Percentiles rank a stretch among this genome's conserved stretches.
Conservation (phyloP, 306 rosid genomes). For the Sesbania bispinosa region DNA sequence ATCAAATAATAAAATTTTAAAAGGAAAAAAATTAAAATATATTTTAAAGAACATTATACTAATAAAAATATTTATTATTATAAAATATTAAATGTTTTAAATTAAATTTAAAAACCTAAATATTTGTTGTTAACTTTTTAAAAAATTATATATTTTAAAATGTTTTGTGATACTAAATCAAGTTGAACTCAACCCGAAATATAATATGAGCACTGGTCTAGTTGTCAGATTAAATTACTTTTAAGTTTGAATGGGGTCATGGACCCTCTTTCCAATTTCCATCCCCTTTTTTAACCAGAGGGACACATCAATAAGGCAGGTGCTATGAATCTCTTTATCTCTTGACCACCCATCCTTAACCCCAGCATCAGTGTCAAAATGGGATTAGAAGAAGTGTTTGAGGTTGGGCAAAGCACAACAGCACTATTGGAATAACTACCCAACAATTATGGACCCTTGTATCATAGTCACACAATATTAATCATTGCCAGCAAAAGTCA, state of each 20-base stretch:
- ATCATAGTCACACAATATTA: slow-evolving; percentile 21
- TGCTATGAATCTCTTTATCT: not conserved
- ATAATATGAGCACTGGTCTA: not conserved
- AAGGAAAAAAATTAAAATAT: not conserved
- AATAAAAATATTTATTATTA: not conserved
- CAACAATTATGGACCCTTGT: slow-evolving; percentile 23
- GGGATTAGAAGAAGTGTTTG: slow-evolving; percentile 6
- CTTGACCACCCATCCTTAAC: not conserved
- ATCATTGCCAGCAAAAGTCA: slow-evolving; percentile 30
- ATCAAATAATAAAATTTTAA: not conserved
- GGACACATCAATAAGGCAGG: not conserved
- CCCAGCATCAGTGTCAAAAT: not conserved
- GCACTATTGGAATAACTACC: slow-evolving; percentile 25
- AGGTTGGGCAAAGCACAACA: slow-evolving; percentile 10
- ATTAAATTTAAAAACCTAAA: not conserved
- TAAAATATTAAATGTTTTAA: not conserved
- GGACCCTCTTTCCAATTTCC: too few species aligned
- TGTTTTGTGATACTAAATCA: not conserved
- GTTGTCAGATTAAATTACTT: too few species aligned
- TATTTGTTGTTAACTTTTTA: not conserved
- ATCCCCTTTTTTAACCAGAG: too few species aligned
- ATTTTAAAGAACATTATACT: not conserved
- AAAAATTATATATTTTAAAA: not conserved
- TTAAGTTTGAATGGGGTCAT: too few species aligned
- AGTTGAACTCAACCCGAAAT: not conserved